A percentile compares a stretch with the other conserved stretches of the same genome.
Evolutionary conservation across 1,284 basidiomycete genomes (phyloP).

Genomic region (Coniferiporia weirii): DNA sequence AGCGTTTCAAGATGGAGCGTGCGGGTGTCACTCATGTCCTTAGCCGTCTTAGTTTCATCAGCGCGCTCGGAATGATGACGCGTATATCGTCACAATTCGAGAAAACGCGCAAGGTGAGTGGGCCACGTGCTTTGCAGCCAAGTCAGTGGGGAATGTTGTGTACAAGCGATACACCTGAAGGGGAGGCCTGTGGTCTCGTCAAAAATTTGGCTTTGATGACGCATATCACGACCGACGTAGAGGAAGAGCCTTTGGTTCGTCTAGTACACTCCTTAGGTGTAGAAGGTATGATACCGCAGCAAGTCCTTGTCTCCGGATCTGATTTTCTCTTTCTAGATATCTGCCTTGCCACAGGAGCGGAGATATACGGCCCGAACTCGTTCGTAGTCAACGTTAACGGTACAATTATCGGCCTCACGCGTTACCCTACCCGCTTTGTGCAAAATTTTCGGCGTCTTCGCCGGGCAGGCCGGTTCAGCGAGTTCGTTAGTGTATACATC

Average conservation of each 20-base stretch:
- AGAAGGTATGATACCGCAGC: constrained; percentile 55
- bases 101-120: constrained; percentile 98
- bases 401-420: constrained; percentile 89
- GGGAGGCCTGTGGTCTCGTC: constrained; percentile 97
- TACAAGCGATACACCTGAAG: constrained; percentile 98
- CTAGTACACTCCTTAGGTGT: constrained; percentile 93
- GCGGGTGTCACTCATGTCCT: constrained; percentile 99
- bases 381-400: constrained; percentile 98
- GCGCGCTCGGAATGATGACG: constrained; percentile 99
- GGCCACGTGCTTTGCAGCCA: constrained; percentile 94
- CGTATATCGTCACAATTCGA: constrained; percentile 98
- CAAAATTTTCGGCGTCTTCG: constrained; percentile 87
- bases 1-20: constrained; percentile 99
- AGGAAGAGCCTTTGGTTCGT: constrained; percentile 90
- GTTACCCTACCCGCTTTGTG: constrained; percentile 85
- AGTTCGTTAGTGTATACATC: constrained; percentile 97
- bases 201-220: constrained; percentile 99
- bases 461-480: constrained; percentile 87
- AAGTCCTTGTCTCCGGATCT: constrained; percentile 13
- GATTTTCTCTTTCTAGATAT: constrained; percentile 63
- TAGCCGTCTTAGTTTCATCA: constrained; percentile 92
- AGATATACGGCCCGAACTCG: constrained; percentile 89
- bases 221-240: constrained; percentile 98
- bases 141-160: constrained; percentile 99
- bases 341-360: constrained; percentile 86